Conservation (phyloP, 805 yeast species). For the Sugiyamaella valdiviana region DNA sequence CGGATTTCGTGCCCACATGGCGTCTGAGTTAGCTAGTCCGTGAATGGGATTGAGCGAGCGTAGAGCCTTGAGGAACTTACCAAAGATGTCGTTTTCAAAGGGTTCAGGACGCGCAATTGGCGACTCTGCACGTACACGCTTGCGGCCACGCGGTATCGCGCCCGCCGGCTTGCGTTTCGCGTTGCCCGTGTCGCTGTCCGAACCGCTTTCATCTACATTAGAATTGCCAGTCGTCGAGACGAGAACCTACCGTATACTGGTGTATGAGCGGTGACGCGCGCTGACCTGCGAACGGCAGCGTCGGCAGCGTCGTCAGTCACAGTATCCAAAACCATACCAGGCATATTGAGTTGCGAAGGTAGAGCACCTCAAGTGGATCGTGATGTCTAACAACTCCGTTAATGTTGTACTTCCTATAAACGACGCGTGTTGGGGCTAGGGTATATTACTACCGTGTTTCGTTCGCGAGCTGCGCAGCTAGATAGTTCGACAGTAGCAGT, state of each 20-base stretch:
- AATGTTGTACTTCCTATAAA: too few relatives aligned
- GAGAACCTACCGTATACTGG: neutral
- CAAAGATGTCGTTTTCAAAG: conserved; percentile 13
- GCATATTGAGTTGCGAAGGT: too few relatives aligned
- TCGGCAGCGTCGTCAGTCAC: too few relatives aligned
- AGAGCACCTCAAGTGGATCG: too few relatives aligned
- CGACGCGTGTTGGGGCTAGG: neutral
- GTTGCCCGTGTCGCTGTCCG: neutral
- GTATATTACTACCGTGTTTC: too few relatives aligned
- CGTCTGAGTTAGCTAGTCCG: conserved; percentile 30
- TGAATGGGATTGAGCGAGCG: too few relatives aligned
- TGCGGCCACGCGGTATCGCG: neutral
- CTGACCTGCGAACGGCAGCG: neutral
- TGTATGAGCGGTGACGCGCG: neutral
- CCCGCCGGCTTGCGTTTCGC: neutral
- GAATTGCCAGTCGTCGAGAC: neutral
- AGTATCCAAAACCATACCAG: too few relatives aligned
- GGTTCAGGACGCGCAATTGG: neutral
- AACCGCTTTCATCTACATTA: neutral
- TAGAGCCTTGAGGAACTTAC: conserved; percentile 6
- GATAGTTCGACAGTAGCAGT: too few relatives aligned
- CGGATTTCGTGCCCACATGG: conserved; percentile 43
- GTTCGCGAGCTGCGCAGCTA: too few relatives aligned
- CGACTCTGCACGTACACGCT: neutral
- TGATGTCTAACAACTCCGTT: too few relatives aligned